Evolutionary conservation across 305 asterid species (phyloP).

Genomic region (Fraxinus ornus): DNA sequence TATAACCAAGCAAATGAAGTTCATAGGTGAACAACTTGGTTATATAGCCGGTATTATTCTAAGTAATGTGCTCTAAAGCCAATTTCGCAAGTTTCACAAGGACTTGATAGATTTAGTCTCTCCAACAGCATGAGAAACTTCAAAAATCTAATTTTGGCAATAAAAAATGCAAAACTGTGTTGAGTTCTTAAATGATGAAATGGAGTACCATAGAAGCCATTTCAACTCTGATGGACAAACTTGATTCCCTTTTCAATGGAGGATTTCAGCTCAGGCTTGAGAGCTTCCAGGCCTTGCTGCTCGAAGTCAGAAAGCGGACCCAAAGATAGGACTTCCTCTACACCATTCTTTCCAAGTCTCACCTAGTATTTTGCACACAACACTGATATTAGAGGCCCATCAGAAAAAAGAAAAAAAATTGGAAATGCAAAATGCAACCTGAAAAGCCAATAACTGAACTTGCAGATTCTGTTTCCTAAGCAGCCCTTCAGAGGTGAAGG

Average conservation of each 20-base stretch:
- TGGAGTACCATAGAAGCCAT: background rate
- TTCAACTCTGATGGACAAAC: background rate
- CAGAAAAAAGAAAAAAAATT: no score
- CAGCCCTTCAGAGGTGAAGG: background rate
- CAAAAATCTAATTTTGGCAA: background rate
- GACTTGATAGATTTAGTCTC: background rate
- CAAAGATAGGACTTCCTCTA: background rate
- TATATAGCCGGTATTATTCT: background rate
- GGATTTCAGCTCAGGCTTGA: background rate
- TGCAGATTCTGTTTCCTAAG: no score
- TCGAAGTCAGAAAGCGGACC: background rate
- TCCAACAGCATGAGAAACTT: background rate
- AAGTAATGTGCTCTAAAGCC: background rate
- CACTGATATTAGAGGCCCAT: background rate
- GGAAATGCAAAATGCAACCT: background rate
- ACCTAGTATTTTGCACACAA: background rate
- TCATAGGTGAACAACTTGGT: background rate
- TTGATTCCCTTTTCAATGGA: background rate
- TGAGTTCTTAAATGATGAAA: background rate
- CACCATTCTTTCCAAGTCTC: background rate
- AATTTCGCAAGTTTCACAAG: background rate
- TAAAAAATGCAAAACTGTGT: background rate
- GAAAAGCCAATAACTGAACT: background rate
- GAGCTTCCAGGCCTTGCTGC: background rate
- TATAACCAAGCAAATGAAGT: background rate